These are phyloP conservation scores for Angomonas deanei DNA, from an alignment of 208 protist species.

Conservation along the genomic window DNA sequence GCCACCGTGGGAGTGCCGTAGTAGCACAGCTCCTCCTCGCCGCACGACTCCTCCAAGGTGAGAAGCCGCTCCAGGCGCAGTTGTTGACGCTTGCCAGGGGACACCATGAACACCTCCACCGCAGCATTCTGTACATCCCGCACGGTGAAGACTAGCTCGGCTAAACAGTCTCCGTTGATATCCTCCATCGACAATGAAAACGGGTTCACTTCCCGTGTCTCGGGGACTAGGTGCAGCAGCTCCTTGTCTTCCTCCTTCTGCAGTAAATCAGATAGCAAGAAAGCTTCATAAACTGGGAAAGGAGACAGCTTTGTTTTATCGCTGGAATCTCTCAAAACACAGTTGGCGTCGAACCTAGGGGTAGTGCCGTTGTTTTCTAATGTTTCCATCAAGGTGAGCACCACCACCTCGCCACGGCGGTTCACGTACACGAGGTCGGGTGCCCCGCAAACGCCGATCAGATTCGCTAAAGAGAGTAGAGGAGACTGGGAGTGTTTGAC, in stretches of 20 bases:
- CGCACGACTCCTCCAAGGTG: no score
- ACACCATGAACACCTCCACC: slow-evolving; percentile 27
- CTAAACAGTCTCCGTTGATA: slow-evolving; percentile 57
- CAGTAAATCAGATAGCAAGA: background rate
- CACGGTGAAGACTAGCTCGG: slow-evolving; percentile 55
- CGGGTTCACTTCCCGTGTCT: slow-evolving; percentile 9
- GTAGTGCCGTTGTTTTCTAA: background rate
- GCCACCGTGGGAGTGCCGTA: slow-evolving; percentile 28
- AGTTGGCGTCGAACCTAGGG: background rate
- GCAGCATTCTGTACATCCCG: slow-evolving; percentile 8
- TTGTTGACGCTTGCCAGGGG: background rate
- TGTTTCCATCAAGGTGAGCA: slow-evolving; percentile 11
- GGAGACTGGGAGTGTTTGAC: slow-evolving; percentile 6
- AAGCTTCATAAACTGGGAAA: background rate
- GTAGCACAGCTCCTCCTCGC: slow-evolving; percentile 6
- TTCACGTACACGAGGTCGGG: slow-evolving; percentile 29
- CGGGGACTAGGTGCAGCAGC: background rate
- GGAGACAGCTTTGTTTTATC: background rate
- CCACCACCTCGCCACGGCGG: slow-evolving; percentile 12
- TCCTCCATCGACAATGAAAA: slow-evolving; percentile 36
- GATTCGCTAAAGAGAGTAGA: slow-evolving; percentile 5
- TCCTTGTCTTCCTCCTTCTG: background rate
- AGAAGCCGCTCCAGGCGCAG: no score
- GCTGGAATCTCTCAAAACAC: background rate
- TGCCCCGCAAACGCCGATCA: slow-evolving; percentile 3